These are phyloP conservation scores for Xylaria scruposa DNA, from an alignment of 495 filamentous ascomycete species.

Conservation along the genomic window DNA sequence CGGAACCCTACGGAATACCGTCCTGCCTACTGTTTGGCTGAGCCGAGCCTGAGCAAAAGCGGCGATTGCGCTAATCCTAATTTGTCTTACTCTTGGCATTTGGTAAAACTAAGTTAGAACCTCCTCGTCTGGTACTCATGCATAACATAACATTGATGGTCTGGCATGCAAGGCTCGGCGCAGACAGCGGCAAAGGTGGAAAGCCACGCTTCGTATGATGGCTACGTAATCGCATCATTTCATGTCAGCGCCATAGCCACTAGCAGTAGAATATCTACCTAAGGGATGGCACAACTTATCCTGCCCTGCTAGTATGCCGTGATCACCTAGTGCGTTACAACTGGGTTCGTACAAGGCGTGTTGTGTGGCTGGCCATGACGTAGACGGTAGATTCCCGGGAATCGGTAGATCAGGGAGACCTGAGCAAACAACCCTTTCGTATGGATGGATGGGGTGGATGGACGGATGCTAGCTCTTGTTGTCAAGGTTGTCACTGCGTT, in stretches of 20 bases:
- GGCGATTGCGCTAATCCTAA: too few species aligned
- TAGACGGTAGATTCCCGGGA: constrained; percentile 18
- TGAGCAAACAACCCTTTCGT: constrained; percentile 7
- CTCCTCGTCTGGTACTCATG: constrained; percentile 13
- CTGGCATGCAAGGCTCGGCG: constrained; percentile 21
- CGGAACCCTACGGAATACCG: too few species aligned
- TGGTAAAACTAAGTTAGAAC: too few species aligned
- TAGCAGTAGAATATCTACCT: not conserved
- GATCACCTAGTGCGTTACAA: not conserved
- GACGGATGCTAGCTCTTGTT: not conserved
- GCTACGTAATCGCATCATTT: constrained; percentile 8
- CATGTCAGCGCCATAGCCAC: not conserved
- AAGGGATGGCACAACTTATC: constrained; percentile 4
- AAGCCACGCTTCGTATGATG: constrained; percentile 3
- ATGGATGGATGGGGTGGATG: not conserved
- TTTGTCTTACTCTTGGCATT: too few species aligned
- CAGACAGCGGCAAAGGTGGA: constrained; percentile 20
- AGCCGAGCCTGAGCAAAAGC: too few species aligned
- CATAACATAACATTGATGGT: constrained; percentile 1
- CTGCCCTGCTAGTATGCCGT: not conserved
- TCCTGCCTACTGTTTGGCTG: too few species aligned
- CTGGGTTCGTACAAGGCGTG: not conserved
- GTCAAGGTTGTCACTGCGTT: not conserved
- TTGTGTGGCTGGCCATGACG: constrained; percentile 23
- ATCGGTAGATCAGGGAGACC: constrained; percentile 4